A percentile compares a stretch with the other conserved stretches of the same genome.
Conservation (phyloP, 2,329 filamentous ascomycete genomes). For the Nothophaeocryptopus gaeumannii region DNA sequence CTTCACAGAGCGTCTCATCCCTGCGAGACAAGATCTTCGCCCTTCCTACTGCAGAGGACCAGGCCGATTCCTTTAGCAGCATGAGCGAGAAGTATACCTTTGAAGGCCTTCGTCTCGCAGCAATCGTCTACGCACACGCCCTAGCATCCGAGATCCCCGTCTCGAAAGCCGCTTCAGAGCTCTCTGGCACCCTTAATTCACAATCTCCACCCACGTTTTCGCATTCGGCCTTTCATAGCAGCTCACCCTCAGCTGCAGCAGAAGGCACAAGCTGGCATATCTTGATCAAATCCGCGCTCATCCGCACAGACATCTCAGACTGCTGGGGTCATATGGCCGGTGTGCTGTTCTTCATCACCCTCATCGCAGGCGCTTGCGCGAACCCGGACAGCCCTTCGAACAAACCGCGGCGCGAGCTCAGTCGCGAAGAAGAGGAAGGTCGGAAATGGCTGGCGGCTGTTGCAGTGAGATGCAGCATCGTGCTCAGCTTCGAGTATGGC, state of each 20-base stretch:
- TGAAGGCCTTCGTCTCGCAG: slow-evolving; percentile 30
- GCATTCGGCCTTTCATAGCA: background rate
- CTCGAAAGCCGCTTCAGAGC: slow-evolving; percentile 22
- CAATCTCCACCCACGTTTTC: background rate
- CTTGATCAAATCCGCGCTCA: slow-evolving; percentile 26
- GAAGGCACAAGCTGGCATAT: slow-evolving; percentile 19
- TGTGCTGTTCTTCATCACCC: slow-evolving; percentile 33
- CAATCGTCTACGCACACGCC: slow-evolving; percentile 30
- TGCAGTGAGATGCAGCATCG: slow-evolving; percentile 31
- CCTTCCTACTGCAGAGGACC: slow-evolving; percentile 6
- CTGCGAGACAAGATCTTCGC: slow-evolving; percentile 20
- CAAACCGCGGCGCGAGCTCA: slow-evolving; percentile 9
- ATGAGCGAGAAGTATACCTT: slow-evolving; percentile 24
- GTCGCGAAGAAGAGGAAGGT: slow-evolving; percentile 26
- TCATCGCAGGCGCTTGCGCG: slow-evolving; percentile 33
- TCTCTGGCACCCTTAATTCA: background rate
- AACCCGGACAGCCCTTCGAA: slow-evolving; percentile 18
- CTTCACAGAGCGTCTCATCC: slow-evolving; percentile 1
- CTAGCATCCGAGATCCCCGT: slow-evolving; percentile 24
- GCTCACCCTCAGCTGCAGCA: background rate
- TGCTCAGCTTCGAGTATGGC: slow-evolving; percentile 34
- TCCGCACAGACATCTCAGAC: slow-evolving; percentile 28
- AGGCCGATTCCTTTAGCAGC: slow-evolving; percentile 11
- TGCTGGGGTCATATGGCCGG: slow-evolving; percentile 36
- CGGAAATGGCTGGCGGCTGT: slow-evolving; percentile 34